Conservation (phyloP, 164 flowering plant genomes). For the Nymphaea thermarum region DNA sequence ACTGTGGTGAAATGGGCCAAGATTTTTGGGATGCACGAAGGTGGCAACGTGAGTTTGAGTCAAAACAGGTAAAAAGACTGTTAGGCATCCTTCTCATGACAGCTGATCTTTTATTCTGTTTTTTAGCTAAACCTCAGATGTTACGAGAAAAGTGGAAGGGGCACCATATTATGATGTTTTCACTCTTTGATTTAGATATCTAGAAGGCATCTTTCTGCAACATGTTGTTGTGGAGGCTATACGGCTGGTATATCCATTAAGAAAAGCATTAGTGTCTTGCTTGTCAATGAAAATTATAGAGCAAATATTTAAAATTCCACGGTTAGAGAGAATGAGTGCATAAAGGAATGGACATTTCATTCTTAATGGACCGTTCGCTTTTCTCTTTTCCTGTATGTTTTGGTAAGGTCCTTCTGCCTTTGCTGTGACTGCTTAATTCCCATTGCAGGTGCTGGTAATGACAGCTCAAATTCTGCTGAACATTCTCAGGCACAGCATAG, state of each 20-base stretch:
- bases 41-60: conserved; percentile 96
- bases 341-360: background rate
- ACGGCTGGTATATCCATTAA: too few species aligned
- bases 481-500: conserved; percentile 94
- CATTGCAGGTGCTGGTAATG: conserved; percentile 89
- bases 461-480: conserved; percentile 96
- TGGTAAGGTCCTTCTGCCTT: background rate
- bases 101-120: too few species aligned
- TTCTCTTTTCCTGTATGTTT: background rate
- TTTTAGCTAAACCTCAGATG: too few species aligned
- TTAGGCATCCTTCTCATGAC: background rate
- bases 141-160: too few species aligned
- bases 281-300: too few species aligned
- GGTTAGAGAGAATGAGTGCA: too few species aligned
- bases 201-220: too few species aligned
- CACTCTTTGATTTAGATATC: too few species aligned
- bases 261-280: too few species aligned
- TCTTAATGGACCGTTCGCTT: background rate
- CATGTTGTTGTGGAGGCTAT: too few species aligned
- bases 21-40: conserved; percentile 98
- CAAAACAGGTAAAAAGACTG: conserved; percentile 58
- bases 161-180: too few species aligned
- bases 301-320: too few species aligned
- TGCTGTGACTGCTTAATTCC: conserved; percentile 1
- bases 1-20: conserved; percentile 99